Conservation (phyloP, 768 basidiomycete genomes). For the Termitomyces titanicus region DNA sequence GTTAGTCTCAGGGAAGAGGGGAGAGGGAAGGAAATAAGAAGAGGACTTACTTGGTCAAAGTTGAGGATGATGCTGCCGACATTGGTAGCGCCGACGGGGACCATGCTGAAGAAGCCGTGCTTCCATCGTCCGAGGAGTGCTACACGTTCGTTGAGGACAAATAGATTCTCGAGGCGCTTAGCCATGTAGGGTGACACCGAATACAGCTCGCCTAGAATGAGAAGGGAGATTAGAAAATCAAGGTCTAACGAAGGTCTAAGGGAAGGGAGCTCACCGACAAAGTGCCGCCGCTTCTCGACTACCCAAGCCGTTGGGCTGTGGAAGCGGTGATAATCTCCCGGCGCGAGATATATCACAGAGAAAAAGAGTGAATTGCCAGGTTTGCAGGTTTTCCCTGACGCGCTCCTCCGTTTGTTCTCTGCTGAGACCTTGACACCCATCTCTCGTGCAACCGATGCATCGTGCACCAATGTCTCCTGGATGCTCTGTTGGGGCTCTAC, state of each 20-base stretch:
- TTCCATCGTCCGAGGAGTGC: conserved; percentile 93
- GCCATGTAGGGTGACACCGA: conserved; percentile 97
- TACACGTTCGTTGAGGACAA: conserved; percentile 98
- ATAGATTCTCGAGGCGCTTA: conserved; percentile 85
- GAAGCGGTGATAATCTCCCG: conserved; percentile 98
- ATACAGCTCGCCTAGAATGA: conserved; percentile 76
- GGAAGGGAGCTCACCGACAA: conserved; percentile 61
- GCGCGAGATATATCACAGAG: conserved; percentile 94
- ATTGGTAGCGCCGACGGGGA: conserved; percentile 97
- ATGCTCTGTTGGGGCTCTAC: conserved; percentile 48
- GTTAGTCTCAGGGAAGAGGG: neutral
- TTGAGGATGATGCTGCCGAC: conserved; percentile 96
- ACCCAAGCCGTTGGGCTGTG: conserved; percentile 97
- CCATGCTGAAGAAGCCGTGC: conserved; percentile 95
- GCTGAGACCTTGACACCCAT: conserved; percentile 53
- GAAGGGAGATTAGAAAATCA: neutral
- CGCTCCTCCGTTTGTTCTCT: conserved; percentile 23
- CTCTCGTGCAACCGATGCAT: conserved; percentile 67
- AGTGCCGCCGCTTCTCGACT: conserved; percentile 92
- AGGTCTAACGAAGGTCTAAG: neutral
- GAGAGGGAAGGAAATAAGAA: neutral
- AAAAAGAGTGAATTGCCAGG: conserved; percentile 88
- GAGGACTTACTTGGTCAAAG: conserved; percentile 72
- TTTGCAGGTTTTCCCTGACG: conserved; percentile 48
- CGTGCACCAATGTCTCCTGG: conserved; percentile 59